Conservation (phyloP, 306 rosid species). For the Alnus glutinosa region DNA sequence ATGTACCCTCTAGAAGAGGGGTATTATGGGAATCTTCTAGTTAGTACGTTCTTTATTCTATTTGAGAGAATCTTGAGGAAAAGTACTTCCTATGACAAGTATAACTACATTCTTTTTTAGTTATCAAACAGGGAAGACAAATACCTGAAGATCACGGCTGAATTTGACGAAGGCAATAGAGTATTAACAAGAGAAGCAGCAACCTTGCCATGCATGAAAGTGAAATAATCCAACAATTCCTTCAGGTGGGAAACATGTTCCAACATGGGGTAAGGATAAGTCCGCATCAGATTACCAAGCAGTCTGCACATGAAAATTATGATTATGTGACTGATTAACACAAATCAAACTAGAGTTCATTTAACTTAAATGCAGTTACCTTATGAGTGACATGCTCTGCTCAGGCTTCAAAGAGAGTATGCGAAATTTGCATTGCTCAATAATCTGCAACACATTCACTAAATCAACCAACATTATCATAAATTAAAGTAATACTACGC, state of each 20-base stretch:
- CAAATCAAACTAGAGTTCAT: neutral
- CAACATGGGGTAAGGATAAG: constrained; percentile 32
- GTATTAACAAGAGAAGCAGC: constrained; percentile 38
- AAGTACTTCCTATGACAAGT: neutral
- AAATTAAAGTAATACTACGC: neutral
- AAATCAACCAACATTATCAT: neutral
- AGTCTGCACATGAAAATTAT: constrained; percentile 28
- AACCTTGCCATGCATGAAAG: constrained; percentile 45
- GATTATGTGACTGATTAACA: neutral
- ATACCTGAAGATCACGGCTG: constrained; percentile 45
- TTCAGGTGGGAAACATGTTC: constrained; percentile 36
- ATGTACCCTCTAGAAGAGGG: neutral
- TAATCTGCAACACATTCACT: constrained; percentile 26
- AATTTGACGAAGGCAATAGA: constrained; percentile 39
- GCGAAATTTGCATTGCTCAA: constrained; percentile 46
- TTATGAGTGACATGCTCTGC: constrained; percentile 35
- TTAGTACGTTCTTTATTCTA: neutral
- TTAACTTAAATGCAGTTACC: constrained; percentile 23
- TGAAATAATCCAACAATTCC: constrained; percentile 43
- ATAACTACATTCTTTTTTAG: neutral
- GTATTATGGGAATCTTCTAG: neutral
- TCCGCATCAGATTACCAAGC: constrained; percentile 30
- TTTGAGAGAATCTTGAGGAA: neutral
- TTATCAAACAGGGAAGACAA: neutral
- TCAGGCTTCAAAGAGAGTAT: constrained; percentile 41